Evolutionary conservation across 75 land plant species (phyloP).

Genomic region (Pinus albicaulis): DNA sequence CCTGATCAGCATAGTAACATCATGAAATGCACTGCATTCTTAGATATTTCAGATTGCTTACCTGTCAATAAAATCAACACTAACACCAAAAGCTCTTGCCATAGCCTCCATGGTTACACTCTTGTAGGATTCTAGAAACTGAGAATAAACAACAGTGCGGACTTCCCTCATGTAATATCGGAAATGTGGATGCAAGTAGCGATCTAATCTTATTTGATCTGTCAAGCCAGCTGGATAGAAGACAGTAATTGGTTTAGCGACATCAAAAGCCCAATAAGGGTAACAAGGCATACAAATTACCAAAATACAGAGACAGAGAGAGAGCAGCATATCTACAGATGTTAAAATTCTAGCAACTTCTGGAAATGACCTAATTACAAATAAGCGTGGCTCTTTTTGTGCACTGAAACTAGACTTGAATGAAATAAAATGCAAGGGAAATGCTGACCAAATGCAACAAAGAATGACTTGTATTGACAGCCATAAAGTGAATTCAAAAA

Average conservation of each 20-base stretch:
- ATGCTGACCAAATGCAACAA: conserved; percentile 79
- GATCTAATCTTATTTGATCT: conserved; percentile 83
- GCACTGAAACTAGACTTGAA: neutral
- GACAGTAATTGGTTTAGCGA: no score
- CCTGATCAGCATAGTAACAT: no score
- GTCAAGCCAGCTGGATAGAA: conserved; percentile 66
- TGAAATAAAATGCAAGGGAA: conserved; percentile 6
- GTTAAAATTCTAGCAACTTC: neutral
- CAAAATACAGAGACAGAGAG: no score
- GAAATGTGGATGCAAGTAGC: conserved; percentile 91
- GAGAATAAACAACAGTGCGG: conserved; percentile 89
- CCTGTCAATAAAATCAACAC: conserved; percentile 90
- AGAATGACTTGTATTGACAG: conserved; percentile 91
- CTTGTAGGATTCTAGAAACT: conserved; percentile 96
- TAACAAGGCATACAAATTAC: no score
- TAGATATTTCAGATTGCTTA: conserved; percentile 33
- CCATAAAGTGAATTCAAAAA: conserved; percentile 90
- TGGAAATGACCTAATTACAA: neutral
- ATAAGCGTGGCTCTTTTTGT: neutral
- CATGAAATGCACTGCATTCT: neutral
- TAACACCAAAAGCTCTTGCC: conserved; percentile 97
- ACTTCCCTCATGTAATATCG: conserved; percentile 99
- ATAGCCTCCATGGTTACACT: conserved; percentile 99
- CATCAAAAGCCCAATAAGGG: no score
- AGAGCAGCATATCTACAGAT: no score